Evolutionary conservation across 2,329 filamentous ascomycete species (phyloP), one percentile per base, ranked within the genome.

Genomic region (Phyllosticta citriasiana): DNA sequence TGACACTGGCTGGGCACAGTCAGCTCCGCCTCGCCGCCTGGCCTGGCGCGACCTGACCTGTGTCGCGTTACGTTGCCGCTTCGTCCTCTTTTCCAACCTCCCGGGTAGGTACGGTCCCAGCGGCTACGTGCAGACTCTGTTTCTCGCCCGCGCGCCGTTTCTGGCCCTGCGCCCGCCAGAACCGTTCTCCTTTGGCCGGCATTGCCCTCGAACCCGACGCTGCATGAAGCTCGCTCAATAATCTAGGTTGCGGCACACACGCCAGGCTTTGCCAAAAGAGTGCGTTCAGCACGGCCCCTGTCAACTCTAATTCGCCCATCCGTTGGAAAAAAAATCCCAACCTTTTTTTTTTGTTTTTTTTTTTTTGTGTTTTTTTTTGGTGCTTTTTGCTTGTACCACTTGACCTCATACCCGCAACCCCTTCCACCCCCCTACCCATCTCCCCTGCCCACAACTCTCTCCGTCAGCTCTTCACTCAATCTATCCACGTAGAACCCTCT

Each of bases 401-500:
- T 53, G 25, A 26, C 53, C 54, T 27, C 47, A 22, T 24, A 19
- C 16, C 9, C 14, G 27, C 57, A 8, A 16, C n/a, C 22, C 24
- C 22, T 24, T 55, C 30, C 25, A 14, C n/a, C 47, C 47, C 27
- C n/a, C 10, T 27, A 10, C 33, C 56, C 19, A 7, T 9, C 51
- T 22, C 51, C 33, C 69, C 67, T 8, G 10, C 10, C 14, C 10
- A 40, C 33, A 10, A 66, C 74, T 30, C 65, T 70, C 10, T 72
- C 74, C 67, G 73, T 67, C 63, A 95, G 74, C 72, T 95, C 91
- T 58, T 84, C 82, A 0, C 83, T 88, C 63, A 96, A 73, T 64
- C 90, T 81, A 64, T 83, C 76, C 40, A 95, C 70, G 73, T 96
- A 96, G 68, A 95, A 95, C 53, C 79, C 79, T n/a, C 82, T 80